Evolutionary conservation across 2,329 filamentous ascomycete species (phyloP), one percentile per base, ranked within the genome.

Genomic region (Drechslerella dactyloides): DNA sequence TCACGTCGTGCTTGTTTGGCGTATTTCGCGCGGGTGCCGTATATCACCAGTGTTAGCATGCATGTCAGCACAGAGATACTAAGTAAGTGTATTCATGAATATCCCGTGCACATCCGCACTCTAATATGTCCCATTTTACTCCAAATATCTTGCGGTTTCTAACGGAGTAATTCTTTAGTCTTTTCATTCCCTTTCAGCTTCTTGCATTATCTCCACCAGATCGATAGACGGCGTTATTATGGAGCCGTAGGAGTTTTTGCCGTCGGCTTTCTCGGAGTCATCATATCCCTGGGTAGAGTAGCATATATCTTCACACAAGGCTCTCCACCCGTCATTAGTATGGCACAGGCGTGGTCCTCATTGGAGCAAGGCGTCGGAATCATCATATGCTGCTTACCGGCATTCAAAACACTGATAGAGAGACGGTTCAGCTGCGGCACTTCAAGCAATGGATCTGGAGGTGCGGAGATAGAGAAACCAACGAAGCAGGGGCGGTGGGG

Each of bases 101-200:
- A 35, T 42, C n/a, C n/a, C n/a, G n/a, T n/a, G n/a, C n/a, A n/a
- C n/a, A n/a, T n/a, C n/a, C n/a, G n/a, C n/a, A n/a, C n/a, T n/a
- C n/a, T n/a, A n/a, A n/a, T n/a, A n/a, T n/a, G n/a, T n/a, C n/a
- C n/a, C 37, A 42, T 17, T 3, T 46, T 17, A 4, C 15, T 46
- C 15, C 15, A 46, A 13, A 5, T 13, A 5, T 21, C 3, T 21
- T 21, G 42, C 15, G 48, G 2, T 23, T 23, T 4, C 15, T 19
- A 4, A 51, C 48, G 11, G 11, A 23, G 3, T n/a, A 10, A 24
- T 27, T 48, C 33, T 8, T 17, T 30, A 66, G 62, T 66, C 10
- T 66, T 66, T n/a, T 60, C 55, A 1, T 66, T 66, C 46, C 55
- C 62, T 7, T 66, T 66, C 19, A 59, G 33, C 6, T 66, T 66